Percentiles rank a stretch among this genome's conserved stretches.
Conservation (phyloP, 495 filamentous ascomycete species). For the Bacidia gigantensis region DNA sequence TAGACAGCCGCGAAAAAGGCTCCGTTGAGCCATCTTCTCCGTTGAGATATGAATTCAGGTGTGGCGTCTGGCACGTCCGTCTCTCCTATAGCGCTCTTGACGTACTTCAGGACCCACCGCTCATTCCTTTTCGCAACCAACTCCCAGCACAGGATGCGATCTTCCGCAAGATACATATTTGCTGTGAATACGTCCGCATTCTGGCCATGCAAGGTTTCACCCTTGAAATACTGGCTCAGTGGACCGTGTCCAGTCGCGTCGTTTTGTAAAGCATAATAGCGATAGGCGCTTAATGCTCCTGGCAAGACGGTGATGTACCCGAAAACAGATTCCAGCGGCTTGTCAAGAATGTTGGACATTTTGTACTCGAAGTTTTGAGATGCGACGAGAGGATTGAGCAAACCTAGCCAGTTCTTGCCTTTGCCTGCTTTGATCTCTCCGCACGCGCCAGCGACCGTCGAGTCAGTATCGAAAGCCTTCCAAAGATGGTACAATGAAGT, state of each 20-base stretch:
- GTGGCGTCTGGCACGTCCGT: slow-evolving; percentile 75
- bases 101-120: slow-evolving; percentile 95
- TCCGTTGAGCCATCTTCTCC: slow-evolving; percentile 93
- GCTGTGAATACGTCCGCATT: slow-evolving; percentile 98
- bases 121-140: slow-evolving; percentile 89
- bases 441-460: slow-evolving; percentile 88
- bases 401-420: slow-evolving; percentile 63
- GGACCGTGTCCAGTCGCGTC: slow-evolving; percentile 92
- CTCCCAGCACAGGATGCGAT: slow-evolving; percentile 99
- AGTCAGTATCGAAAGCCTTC: slow-evolving; percentile 98
- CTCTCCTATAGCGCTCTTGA: slow-evolving; percentile 87
- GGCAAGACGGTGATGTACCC: slow-evolving; percentile 96
- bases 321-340: slow-evolving; percentile 92
- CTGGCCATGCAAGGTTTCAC: slow-evolving; percentile 90
- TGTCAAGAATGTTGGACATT: slow-evolving; percentile 98
- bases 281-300: slow-evolving; percentile 86
- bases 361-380: slow-evolving; percentile 99
- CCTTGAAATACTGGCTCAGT: slow-evolving; percentile 97
- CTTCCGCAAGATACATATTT: slow-evolving; percentile 98
- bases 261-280: slow-evolving; percentile 94
- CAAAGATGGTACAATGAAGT: slow-evolving; percentile 94
- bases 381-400: slow-evolving; percentile 89
- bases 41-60: slow-evolving; percentile 90
- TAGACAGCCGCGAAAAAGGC: slow-evolving; percentile 98
- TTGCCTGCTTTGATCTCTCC: slow-evolving; percentile 97